Evolutionary conservation across 2,329 filamentous ascomycete species (phyloP).

Genomic region (Aspergillus novoparasiticus): DNA sequence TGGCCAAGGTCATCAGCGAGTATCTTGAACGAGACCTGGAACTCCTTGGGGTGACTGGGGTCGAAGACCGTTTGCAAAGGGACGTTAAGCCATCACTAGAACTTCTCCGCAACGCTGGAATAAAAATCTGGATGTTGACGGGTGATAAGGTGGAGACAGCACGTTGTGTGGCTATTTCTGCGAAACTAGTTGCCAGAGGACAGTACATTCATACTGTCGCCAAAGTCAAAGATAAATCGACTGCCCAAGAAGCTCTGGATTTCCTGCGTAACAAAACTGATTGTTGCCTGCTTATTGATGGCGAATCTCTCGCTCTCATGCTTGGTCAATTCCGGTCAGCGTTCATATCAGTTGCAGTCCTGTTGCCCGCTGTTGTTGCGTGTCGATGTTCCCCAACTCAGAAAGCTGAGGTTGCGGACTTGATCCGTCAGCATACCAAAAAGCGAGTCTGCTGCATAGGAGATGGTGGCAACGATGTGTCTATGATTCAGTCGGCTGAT

Average conservation of each 20-base stretch:
- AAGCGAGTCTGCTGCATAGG: constrained; percentile 98
- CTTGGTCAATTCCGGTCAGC: constrained; percentile 78
- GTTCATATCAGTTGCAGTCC: constrained; percentile 86
- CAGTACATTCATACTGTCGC: constrained; percentile 95
- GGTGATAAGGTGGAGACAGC: constrained; percentile 98
- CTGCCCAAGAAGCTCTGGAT: constrained; percentile 84
- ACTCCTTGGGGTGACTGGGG: constrained; percentile 92
- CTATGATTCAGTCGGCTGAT: constrained; percentile 98
- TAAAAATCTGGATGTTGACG: constrained; percentile 99
- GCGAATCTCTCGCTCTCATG: constrained; percentile 83
- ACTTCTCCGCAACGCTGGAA: constrained; percentile 90
- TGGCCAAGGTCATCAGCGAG: constrained; percentile 77
- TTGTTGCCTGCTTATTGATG: constrained; percentile 91
- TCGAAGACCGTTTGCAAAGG: constrained; percentile 93
- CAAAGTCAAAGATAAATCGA: constrained; percentile 79
- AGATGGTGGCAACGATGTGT: constrained; percentile 96
- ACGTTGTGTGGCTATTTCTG: constrained; percentile 90
- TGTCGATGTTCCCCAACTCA: constrained; percentile 97
- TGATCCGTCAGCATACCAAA: constrained; percentile 89
- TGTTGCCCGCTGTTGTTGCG: constrained; percentile 87
- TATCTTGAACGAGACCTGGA: constrained; percentile 88
- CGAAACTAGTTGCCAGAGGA: constrained; percentile 87
- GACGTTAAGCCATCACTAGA: constrained; percentile 96
- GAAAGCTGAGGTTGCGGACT: constrained; percentile 87
- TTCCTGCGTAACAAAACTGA: constrained; percentile 82